Base-by-base conservation (phyloP, 192 early-diverging fungal genomes). In the Allomyces javanicus region DNA sequence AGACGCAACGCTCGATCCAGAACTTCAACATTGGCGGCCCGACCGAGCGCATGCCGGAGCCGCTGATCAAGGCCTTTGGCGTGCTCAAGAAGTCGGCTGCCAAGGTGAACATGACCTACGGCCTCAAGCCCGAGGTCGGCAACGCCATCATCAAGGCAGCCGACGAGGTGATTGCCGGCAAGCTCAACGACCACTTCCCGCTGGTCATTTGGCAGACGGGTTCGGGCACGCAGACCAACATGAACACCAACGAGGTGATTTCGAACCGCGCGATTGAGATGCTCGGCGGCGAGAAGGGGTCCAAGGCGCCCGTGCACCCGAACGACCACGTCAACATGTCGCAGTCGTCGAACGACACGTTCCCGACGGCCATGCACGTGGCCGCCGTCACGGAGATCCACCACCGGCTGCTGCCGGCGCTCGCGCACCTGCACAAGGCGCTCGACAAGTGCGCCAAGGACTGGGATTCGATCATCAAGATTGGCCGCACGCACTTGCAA, bases 281-380 rank as follows among this genome's bases (percentile, higher is more conserved):
- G 44, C 75, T 97, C 45, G 93, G 91, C 64, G 88, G 86, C 62
- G 85, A 92, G 73, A 81, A 93, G 61, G 95, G 95, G 64, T 83
- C 78, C 75, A 93, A 98, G 85, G 85, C 81, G 67, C 92, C 92
- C 21, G 92, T 99, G 44, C 96, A 99, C 74, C 96, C 96, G 50
- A 99, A 99, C 77, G 96, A 99, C 78, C 93, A 96, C 66, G 94
- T 97, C 72, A 99, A 99, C 84, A 95, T 92, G 84, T 88, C 88
- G 66, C 94, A 97, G 77, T 93, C 91, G 58, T 94, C 92, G 62
- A 99, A 99, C 73, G 96, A 99, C 73, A 94, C 94, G 68, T 58
- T 99, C 85, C 96, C 96, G 25, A 97, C 94, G 26, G 93, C 94
- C 68, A 99, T 99, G 96, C 94, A 97, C 77, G 86, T 99, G 70